phyloP scores from a whole-genome alignment of 352 stramenopile genomes.

The Elongisporangium senticosum region DNA sequence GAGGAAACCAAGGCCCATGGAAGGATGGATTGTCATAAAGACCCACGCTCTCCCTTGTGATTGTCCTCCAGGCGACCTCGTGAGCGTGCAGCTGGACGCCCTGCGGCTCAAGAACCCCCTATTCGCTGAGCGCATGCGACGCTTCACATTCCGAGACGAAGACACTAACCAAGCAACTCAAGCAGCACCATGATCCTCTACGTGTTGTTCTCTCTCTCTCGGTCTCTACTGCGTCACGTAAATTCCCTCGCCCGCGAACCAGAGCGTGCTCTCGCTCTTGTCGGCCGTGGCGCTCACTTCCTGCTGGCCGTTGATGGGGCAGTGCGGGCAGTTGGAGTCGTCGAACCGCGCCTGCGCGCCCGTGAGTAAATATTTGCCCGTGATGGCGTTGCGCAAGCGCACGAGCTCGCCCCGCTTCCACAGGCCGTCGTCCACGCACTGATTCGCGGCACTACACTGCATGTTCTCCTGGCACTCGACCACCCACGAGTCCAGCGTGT shows the following conservation, averaged over 20 bases:
- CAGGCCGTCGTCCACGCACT: constrained; percentile 64
- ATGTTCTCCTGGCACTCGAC: constrained; percentile 69
- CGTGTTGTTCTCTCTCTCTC: background rate
- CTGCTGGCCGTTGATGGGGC: constrained; percentile 83
- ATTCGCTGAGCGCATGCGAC: constrained; percentile 9
- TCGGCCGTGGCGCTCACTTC: constrained; percentile 63
- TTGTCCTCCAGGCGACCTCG: constrained; percentile 5
- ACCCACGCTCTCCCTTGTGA: background rate
- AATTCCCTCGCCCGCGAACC: constrained; percentile 79
- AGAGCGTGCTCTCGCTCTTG: constrained; percentile 49
- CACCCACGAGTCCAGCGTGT: constrained; percentile 64
- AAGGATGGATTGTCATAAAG: background rate
- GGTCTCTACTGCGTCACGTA: constrained; percentile 51
- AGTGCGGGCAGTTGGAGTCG: constrained; percentile 74
- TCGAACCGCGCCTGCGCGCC: constrained; percentile 52
- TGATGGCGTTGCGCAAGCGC: constrained; percentile 49
- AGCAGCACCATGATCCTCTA: background rate
- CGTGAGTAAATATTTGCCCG: constrained; percentile 47
- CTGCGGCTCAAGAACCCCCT: constrained; percentile 10
- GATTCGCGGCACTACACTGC: constrained; percentile 60
- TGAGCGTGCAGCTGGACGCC: constrained; percentile 9
- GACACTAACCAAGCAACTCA: background rate
- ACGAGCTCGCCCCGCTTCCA: constrained; percentile 79
- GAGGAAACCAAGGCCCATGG: background rate
- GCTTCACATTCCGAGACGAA: background rate